Evolutionary conservation across 2,329 filamentous ascomycete species (phyloP), one percentile per base, ranked within the genome.

Genomic region (Aspergillus amoenus): DNA sequence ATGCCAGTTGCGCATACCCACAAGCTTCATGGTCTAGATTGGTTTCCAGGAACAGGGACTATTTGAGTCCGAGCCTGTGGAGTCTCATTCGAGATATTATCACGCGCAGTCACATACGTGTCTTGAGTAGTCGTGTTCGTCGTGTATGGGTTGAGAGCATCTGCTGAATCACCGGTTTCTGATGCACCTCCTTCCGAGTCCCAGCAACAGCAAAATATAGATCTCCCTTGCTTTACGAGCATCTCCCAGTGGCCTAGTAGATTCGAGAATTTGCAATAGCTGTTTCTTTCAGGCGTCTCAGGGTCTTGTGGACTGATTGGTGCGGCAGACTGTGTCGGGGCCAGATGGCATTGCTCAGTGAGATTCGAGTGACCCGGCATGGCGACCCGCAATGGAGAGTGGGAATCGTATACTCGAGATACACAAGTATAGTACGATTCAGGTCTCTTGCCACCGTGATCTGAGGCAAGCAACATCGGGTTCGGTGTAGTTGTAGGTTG

Each of bases 351-450:
- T 24, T 48, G n/a, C 24, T 52, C 43, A 18, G 46, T n/a, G 27
- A 40, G n/a, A 12, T 27, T 42, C n/a, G 45, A 43, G 24, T 27
- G 7, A 17, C 43, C 49, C 30, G 17, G 8, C 34, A n/a, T n/a
- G 13, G 8, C n/a, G 21, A 27, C 8, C 18, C 53, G 49, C 27
- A 34, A 53, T 13, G 47, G 32, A 27, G 18, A 12, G 32, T 34
- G 30, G 18, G 56, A 22, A n/a, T 24, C 54, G 17, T 37, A 48
- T 27, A 42, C 30, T 24, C 43, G 39, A 52, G 59, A 61, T 17
- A 17, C 30, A 43, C 59, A 61, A 12, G 59, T 61, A 21, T 59
- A 39, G 17, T 56, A 59, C 2, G 56, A 59, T 5, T 59, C 56
- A 11, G 37, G 40, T 34, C 55, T 58, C 13, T 12, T 24, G 11